phyloP scores from a whole-genome alignment of 2,329 filamentous ascomycete species.

The Colletotrichum tropicicola region DNA sequence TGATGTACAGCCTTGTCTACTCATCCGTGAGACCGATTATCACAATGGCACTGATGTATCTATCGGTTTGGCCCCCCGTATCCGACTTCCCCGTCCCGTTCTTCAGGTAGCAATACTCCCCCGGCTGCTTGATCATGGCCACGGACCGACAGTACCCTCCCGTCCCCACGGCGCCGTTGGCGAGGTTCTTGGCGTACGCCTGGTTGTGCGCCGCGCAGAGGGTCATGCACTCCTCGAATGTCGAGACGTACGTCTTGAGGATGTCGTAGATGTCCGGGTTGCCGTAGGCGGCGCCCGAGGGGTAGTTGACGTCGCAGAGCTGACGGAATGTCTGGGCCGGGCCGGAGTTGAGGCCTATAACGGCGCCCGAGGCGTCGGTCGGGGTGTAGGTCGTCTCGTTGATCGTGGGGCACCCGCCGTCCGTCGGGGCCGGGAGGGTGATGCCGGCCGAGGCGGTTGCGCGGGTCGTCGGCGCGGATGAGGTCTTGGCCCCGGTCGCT shows the following conservation, averaged over 20 bases:
- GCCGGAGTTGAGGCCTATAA: neutral
- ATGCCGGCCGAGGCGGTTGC: neutral
- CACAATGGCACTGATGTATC: conserved; percentile 27
- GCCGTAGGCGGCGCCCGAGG: conserved; percentile 19
- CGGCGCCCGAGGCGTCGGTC: conserved; percentile 8
- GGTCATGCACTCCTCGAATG: conserved; percentile 32
- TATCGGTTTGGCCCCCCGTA: conserved; percentile 14
- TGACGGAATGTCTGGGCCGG: conserved; percentile 24
- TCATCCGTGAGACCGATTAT: neutral
- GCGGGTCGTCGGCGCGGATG: neutral
- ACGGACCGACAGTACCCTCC: conserved; percentile 29
- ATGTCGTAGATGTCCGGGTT: conserved; percentile 32
- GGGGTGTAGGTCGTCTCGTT: conserved; percentile 31
- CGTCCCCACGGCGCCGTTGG: neutral
- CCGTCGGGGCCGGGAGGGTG: conserved; percentile 26
- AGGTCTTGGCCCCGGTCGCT: neutral
- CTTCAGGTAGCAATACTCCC: conserved; percentile 35
- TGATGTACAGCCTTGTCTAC: no score
- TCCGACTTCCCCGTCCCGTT: conserved; percentile 32
- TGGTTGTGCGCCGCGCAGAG: conserved; percentile 31
- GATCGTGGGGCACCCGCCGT: conserved; percentile 32
- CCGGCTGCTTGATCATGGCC: conserved; percentile 30
- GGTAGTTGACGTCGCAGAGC: conserved; percentile 32
- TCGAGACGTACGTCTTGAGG: conserved; percentile 32
- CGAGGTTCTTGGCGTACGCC: conserved; percentile 6